phyloP scores from a whole-genome alignment of 2,329 filamentous ascomycete genomes.

The Biscogniauxia mediterranea region DNA sequence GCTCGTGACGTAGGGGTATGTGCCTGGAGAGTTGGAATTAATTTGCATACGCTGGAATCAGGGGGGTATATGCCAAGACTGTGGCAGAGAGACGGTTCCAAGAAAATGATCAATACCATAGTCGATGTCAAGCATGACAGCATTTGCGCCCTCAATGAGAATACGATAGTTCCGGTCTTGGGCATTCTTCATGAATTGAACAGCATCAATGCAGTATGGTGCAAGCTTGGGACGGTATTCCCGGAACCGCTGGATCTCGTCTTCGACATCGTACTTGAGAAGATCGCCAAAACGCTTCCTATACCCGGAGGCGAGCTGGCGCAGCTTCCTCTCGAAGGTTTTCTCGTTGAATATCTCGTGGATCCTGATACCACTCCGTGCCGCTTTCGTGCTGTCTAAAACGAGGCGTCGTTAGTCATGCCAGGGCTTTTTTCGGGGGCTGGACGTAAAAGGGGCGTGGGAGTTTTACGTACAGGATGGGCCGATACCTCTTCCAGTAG shows the following conservation, averaged over 20 bases:
- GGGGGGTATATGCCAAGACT: too few relatives aligned
- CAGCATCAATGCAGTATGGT: constrained; percentile 63
- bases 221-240: constrained; percentile 44
- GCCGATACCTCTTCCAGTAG: background rate
- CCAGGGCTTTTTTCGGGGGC: background rate
- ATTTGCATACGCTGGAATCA: background rate
- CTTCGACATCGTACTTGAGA: constrained; percentile 64
- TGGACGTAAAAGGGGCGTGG: too few relatives aligned
- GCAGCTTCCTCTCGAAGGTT: constrained; percentile 64
- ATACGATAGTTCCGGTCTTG: constrained; percentile 53
- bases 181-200: constrained; percentile 51
- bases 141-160: constrained; percentile 62
- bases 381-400: constrained; percentile 52
- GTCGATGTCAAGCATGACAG: constrained; percentile 58
- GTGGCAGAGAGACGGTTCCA: background rate
- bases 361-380: constrained; percentile 64
- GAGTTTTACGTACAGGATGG: background rate
- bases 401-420: constrained; percentile 39
- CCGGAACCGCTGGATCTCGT: constrained; percentile 63
- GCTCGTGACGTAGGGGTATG: constrained; percentile 55
- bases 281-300: constrained; percentile 57
- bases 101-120: constrained; percentile 35
- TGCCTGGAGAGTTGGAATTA: constrained; percentile 24
- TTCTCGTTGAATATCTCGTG: constrained; percentile 66
- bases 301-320: constrained; percentile 59